Base-by-base conservation (phyloP, 164 flowering plant species). In the Buxus sempervirens region DNA sequence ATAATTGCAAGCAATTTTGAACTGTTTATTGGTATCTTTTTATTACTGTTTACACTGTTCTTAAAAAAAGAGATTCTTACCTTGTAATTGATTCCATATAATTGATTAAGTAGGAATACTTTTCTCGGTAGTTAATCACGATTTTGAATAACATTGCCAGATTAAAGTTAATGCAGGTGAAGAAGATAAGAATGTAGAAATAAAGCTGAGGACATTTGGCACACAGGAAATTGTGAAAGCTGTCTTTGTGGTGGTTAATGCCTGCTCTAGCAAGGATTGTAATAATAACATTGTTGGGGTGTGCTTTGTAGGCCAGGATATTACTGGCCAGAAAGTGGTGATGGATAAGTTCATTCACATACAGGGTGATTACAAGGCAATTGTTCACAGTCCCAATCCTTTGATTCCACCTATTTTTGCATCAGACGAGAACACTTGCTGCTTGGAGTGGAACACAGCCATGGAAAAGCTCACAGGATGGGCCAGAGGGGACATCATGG, bases 321-420 rank as follows among this genome's bases (percentile, higher is more conserved):
- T 95, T 54, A 95, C 99, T 58, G 86, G 85, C 32, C 97, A 95
- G 70, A 95, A 95, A 74, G 70, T 89, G 70, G 89, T 92, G 15
- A 90, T 95, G 97, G 98, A 92, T 80, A 92, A 92, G 74, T 92
- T 90, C 75, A 82, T 95, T 63, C 81, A 82, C 79, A 90, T 96
- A 66, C 95, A 96, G 75, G 96, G 98, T 72, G 99, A 96, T 76
- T 96, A 96, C 80, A 89, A 87, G 82, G 91, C 93, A 22, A 92
- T 96, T 67, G 82, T 96, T 54, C 99, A 96, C 24, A 96, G 87
- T 76, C 99, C 96, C 24, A 92, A 85, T 77, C 88, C 97, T 72
- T 74, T 96, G 76, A 92, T 96, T 61, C 98, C 98, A 57, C 97
- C 99, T n/a, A 96, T 96, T 78, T 96, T 96, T 82, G 96, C 92